These are phyloP conservation scores for Torulaspora franciscae DNA, from an alignment of 805 yeast genomes.

Conservation along the genomic window DNA sequence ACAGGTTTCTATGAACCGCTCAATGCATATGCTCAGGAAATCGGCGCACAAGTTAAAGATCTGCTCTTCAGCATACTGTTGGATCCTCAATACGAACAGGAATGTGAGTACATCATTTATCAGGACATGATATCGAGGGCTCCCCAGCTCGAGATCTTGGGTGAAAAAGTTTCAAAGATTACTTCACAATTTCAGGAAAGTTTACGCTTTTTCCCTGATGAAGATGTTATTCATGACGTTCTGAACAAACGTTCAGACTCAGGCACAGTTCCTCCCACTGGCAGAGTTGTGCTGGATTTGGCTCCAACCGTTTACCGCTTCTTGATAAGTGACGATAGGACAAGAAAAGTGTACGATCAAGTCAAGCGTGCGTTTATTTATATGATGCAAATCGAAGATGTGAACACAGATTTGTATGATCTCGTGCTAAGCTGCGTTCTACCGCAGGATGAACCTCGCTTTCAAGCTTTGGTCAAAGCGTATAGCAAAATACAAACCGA, in stretches of 20 bases:
- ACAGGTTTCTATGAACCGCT: constrained; percentile 32
- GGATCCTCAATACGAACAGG: constrained; percentile 31
- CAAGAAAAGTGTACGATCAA: constrained; percentile 59
- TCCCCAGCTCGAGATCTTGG: constrained; percentile 23
- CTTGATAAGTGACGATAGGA: constrained; percentile 49
- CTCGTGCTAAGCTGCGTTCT: constrained; percentile 25
- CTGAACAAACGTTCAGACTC: constrained; percentile 37
- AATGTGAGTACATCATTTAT: constrained; percentile 29
- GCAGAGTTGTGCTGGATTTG: constrained; percentile 44
- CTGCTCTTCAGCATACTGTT: constrained; percentile 25
- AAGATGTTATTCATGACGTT: constrained; percentile 51
- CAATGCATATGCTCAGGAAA: constrained; percentile 33
- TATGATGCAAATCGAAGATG: constrained; percentile 74
- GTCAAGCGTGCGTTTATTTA: constrained; percentile 79
- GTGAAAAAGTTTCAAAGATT: constrained; percentile 38
- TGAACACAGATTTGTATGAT: constrained; percentile 61
- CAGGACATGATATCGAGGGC: constrained; percentile 29
- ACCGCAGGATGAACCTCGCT: constrained; percentile 61
- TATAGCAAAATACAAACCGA: constrained; percentile 35
- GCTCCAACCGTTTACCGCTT: constrained; percentile 50
- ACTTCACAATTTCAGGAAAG: constrained; percentile 42
- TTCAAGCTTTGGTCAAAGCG: constrained; percentile 49
- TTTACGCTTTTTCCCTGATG: constrained; percentile 43
- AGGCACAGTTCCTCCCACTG: constrained; percentile 39
- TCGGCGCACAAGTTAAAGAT: constrained; percentile 26